phyloP scores from a whole-genome alignment of 2,329 filamentous ascomycete genomes.

The Drechslera avenae region DNA sequence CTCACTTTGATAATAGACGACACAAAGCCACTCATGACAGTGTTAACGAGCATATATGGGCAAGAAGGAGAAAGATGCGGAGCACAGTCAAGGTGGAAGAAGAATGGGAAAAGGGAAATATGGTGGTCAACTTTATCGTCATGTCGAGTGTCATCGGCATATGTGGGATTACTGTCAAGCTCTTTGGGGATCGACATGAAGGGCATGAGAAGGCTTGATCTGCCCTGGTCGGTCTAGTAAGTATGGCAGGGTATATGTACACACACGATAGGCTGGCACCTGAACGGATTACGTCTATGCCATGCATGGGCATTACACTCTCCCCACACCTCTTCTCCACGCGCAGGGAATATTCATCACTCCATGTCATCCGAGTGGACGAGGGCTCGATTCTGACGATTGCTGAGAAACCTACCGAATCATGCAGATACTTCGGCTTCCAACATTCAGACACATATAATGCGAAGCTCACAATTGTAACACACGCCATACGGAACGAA shows the following conservation, averaged over 20 bases:
- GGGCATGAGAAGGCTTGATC: constrained; percentile 7
- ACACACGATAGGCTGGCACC: not conserved
- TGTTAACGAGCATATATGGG: constrained; percentile 60
- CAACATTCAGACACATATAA: not conserved
- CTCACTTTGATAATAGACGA: constrained; percentile 76
- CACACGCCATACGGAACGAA: not conserved
- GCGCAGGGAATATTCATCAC: not conserved
- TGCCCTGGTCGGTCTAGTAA: not conserved
- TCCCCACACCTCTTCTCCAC: constrained; percentile 1
- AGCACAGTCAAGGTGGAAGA: constrained; percentile 23
- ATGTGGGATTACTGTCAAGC: constrained; percentile 29
- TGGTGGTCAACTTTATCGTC: constrained; percentile 38
- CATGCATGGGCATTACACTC: not conserved
- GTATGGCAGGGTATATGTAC: no score
- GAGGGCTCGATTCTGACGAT: not conserved
- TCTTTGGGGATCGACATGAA: constrained; percentile 23
- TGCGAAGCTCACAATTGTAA: no score
- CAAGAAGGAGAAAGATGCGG: constrained; percentile 44
- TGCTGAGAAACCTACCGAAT: not conserved
- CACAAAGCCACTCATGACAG: constrained; percentile 76
- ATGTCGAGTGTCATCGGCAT: constrained; percentile 34
- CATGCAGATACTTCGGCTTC: not conserved
- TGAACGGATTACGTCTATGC: not conserved
- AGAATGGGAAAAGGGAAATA: constrained; percentile 32
- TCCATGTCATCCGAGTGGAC: not conserved